Conservation (phyloP, 2,329 filamentous ascomycete genomes). For the Penicillium nordicum region DNA sequence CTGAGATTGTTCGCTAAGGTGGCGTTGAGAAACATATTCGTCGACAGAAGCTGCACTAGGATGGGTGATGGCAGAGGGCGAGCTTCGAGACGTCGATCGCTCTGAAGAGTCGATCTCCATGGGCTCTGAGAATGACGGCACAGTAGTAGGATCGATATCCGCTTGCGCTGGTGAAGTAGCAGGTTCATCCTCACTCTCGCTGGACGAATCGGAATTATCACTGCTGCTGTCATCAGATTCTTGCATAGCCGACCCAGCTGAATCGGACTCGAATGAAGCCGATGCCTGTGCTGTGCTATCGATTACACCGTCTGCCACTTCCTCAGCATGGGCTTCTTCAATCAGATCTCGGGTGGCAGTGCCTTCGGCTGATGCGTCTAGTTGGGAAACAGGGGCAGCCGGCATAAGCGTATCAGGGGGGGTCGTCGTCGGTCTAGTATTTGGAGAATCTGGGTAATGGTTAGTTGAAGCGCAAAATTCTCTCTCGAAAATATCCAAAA, state of each 20-base stretch:
- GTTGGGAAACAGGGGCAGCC: neutral
- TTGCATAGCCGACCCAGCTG: constrained; percentile 38
- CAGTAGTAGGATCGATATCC: neutral
- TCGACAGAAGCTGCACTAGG: constrained; percentile 10
- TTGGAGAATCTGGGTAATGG: constrained; percentile 40
- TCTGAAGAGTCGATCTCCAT: constrained; percentile 1
- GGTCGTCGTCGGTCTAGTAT: constrained; percentile 20
- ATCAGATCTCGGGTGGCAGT: constrained; percentile 1
- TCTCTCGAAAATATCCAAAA: neutral
- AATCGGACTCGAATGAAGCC: constrained; percentile 26
- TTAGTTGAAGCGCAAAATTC: constrained; percentile 26
- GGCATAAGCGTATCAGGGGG: neutral
- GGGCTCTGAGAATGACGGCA: neutral
- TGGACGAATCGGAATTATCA: constrained; percentile 13
- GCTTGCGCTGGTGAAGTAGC: constrained; percentile 15
- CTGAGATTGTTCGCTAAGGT: constrained; percentile 9
- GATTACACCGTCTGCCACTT: constrained; percentile 10
- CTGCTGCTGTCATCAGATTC: constrained; percentile 33
- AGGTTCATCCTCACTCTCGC: constrained; percentile 17
- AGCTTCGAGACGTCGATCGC: neutral
- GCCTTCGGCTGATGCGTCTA: neutral
- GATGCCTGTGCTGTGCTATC: constrained; percentile 16
- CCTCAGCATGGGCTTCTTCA: constrained; percentile 10
- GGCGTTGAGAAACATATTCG: neutral
- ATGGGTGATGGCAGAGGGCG: constrained; percentile 7